These are phyloP conservation scores for Diaporthe sp. DNA, from an alignment of 2,329 filamentous ascomycete genomes.

Conservation along the genomic window DNA sequence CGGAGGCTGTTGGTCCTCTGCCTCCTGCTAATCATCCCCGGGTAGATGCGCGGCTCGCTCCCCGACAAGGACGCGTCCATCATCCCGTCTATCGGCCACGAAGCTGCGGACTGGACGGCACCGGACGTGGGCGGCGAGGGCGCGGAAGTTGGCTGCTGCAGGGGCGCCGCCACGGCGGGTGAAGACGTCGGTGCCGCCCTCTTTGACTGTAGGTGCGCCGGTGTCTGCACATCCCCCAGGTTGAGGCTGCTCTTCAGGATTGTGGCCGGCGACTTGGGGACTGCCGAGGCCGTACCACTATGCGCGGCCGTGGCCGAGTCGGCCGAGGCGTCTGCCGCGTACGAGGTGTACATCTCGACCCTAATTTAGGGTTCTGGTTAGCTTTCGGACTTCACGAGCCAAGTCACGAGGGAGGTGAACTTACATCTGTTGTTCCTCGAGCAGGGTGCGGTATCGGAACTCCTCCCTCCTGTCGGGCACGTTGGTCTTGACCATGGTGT, in stretches of 20 bases:
- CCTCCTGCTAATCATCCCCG: slow-evolving; percentile 69
- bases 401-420: slow-evolving; percentile 43
- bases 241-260: slow-evolving; percentile 37
- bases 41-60: slow-evolving; percentile 76
- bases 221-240: slow-evolving; percentile 22
- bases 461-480: slow-evolving; percentile 92
- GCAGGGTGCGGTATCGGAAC: slow-evolving; percentile 86
- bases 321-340: slow-evolving; percentile 39
- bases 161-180: slow-evolving; percentile 4
- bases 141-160: slow-evolving; percentile 24
- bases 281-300: slow-evolving; percentile 21
- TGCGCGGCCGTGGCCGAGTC: slow-evolving; percentile 1
- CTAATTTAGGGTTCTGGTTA: slow-evolving; percentile 41
- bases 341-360: slow-evolving; percentile 54
- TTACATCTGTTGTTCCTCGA: slow-evolving; percentile 87
- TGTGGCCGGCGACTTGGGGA: slow-evolving; percentile 39
- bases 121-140: background rate
- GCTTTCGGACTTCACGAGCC: background rate
- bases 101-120: background rate
- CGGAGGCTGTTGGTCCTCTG: slow-evolving; percentile 56
- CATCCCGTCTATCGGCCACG: slow-evolving; percentile 45
- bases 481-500: slow-evolving; percentile 95
- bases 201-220: background rate
- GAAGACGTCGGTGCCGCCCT: slow-evolving; percentile 31
- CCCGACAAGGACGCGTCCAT: slow-evolving; percentile 62